These are phyloP conservation scores for Endothia cerciana DNA, from an alignment of 2,329 filamentous ascomycete genomes.

Conservation along the genomic window DNA sequence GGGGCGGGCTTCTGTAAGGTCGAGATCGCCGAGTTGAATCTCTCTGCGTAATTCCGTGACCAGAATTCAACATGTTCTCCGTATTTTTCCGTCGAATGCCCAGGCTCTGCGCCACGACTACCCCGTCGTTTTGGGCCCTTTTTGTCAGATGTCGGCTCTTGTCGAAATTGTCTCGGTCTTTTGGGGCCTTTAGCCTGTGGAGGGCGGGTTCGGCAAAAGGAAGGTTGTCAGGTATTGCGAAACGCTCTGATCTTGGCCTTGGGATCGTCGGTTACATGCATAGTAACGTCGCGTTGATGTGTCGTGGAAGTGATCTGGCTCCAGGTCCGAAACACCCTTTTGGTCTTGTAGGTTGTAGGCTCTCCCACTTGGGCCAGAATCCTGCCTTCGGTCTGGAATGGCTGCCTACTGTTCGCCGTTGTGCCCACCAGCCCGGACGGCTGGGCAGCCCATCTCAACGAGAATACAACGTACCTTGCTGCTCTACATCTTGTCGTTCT, in stretches of 20 bases:
- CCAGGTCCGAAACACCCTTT: background rate
- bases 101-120: background rate
- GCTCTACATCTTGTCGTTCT: slow-evolving; percentile 75
- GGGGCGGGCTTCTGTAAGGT: background rate
- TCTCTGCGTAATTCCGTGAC: background rate
- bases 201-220: background rate
- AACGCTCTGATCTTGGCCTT: background rate
- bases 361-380: background rate
- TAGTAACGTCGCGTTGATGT: too few relatives aligned
- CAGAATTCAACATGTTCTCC: background rate
- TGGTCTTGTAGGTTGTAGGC: background rate
- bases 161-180: background rate
- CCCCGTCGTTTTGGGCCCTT: background rate
- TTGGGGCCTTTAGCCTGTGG: background rate
- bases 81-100: background rate
- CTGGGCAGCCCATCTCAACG: background rate
- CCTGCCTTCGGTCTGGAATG: background rate
- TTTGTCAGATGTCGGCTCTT: background rate
- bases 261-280: too few relatives aligned
- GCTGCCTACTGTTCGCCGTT: background rate
- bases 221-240: background rate
- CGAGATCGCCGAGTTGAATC: background rate
- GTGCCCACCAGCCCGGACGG: background rate
- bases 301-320: too few relatives aligned
- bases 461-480: slow-evolving; percentile 61